These are phyloP conservation scores for Collybiopsis confluens DNA, from an alignment of 768 basidiomycete species.

Conservation along the genomic window DNA sequence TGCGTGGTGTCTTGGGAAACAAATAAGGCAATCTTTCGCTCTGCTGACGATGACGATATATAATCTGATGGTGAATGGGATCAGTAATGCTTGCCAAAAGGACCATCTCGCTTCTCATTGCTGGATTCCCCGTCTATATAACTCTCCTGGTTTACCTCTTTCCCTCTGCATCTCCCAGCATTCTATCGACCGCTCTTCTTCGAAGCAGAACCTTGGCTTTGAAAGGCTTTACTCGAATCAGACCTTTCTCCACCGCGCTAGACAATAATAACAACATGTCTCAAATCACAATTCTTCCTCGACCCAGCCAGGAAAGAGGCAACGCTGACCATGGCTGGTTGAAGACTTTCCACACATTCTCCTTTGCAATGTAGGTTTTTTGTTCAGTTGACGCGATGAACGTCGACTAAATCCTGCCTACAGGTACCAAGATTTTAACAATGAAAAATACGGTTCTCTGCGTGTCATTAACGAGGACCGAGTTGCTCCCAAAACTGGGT, in stretches of 20 bases:
- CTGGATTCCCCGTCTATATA: neutral
- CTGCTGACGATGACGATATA: neutral
- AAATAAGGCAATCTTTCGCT: neutral
- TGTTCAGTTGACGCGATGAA: neutral
- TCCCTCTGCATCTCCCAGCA: neutral
- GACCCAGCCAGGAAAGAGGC: conserved; percentile 62
- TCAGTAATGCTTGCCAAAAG: neutral
- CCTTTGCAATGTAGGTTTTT: conserved; percentile 59
- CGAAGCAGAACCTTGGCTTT: no score
- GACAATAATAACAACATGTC: neutral
- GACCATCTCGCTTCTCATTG: neutral
- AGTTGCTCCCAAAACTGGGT: conserved; percentile 72
- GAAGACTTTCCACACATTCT: conserved; percentile 84
- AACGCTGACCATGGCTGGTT: conserved; percentile 82
- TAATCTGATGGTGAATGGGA: neutral
- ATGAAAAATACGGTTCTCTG: conserved; percentile 65
- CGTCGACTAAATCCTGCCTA: conserved; percentile 8
- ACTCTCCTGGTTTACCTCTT: neutral
- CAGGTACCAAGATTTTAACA: conserved; percentile 58
- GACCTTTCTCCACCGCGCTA: neutral
- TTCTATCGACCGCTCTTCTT: neutral
- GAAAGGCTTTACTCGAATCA: neutral
- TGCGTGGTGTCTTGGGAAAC: no score
- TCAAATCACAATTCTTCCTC: conserved; percentile 30
- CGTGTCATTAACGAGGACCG: conserved; percentile 94